Percentiles rank a stretch among this genome's conserved stretches.
Evolutionary conservation across 1,139 yeast species (phyloP).

Genomic region (Yamadazyma blattariae): DNA sequence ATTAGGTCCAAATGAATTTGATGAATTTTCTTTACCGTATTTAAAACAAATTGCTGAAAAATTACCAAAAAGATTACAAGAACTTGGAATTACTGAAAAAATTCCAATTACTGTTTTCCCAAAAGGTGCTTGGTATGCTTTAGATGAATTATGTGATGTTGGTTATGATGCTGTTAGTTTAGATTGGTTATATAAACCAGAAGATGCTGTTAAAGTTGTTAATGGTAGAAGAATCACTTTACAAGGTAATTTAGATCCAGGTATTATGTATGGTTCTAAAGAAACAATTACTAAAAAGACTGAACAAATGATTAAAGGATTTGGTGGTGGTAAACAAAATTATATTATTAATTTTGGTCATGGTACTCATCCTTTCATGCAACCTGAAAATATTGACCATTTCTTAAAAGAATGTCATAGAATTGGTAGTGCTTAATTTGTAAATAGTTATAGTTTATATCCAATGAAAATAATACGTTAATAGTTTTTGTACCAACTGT

Average conservation of each 20-base stretch:
- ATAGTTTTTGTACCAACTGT: no score
- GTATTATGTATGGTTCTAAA: conserved; percentile 85
- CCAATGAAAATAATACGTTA: no score
- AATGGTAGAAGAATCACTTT: conserved; percentile 74
- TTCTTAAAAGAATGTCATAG: conserved; percentile 88
- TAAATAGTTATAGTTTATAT: conserved; percentile 1
- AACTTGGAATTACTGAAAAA: conserved; percentile 65
- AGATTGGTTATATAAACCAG: conserved; percentile 90
- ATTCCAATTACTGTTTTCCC: conserved; percentile 91
- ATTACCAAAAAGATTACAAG: conserved; percentile 67
- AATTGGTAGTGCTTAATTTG: conserved; percentile 44
- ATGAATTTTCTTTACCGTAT: conserved; percentile 86
- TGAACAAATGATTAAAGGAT: conserved; percentile 82
- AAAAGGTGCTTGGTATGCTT: conserved; percentile 97
- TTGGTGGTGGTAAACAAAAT: conserved; percentile 87
- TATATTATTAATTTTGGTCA: conserved; percentile 96
- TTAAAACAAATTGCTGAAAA: conserved; percentile 69
- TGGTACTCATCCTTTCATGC: conserved; percentile 97
- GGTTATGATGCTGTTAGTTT: conserved; percentile 87
- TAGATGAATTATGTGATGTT: conserved; percentile 78
- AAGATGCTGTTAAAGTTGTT: conserved; percentile 76
- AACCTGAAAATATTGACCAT: conserved; percentile 81
- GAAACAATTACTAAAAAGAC: conserved; percentile 79
- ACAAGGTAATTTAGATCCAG: conserved; percentile 97
- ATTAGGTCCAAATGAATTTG: conserved; percentile 84